phyloP scores from a whole-genome alignment of 148 eudicot genomes.

The Spergularia bocconei region DNA sequence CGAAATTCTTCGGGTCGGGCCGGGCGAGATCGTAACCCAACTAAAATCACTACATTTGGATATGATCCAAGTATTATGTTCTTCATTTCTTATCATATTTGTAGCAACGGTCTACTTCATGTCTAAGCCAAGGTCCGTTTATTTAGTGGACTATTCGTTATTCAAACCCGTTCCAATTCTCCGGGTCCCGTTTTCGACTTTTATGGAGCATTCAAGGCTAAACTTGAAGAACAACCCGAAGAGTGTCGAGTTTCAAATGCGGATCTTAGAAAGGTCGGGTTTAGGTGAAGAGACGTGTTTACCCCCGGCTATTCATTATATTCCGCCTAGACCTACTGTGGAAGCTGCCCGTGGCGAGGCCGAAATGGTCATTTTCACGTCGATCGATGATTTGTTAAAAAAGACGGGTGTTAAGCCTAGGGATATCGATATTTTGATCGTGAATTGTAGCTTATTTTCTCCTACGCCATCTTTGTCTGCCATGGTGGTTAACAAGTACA shows the following conservation, averaged over 20 bases:
- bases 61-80: conserved; percentile 40
- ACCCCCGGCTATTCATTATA: conserved; percentile 60
- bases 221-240: conserved; percentile 26
- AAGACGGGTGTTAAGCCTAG: conserved; percentile 38
- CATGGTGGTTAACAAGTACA: conserved; percentile 71
- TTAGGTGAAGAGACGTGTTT: conserved; percentile 31
- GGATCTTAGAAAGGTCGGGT: conserved; percentile 38
- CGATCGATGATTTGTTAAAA: conserved; percentile 46
- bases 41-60: conserved; percentile 37
- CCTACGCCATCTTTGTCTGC: conserved; percentile 76
- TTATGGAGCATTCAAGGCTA: conserved; percentile 34
- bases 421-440: conserved; percentile 32
- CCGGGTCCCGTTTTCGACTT: conserved; percentile 36
- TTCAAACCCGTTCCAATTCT: conserved; percentile 26
- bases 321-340: conserved; percentile 73
- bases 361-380: conserved; percentile 51
- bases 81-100: conserved; percentile 27
- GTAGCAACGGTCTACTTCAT: conserved; percentile 25
- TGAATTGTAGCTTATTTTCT: conserved; percentile 55
- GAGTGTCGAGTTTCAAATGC: conserved; percentile 37
- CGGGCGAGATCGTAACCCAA: conserved; percentile 31
- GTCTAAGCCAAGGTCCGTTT: conserved; percentile 35
- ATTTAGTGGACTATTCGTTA: conserved; percentile 32
- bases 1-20: conserved; percentile 45
- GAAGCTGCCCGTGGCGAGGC: conserved; percentile 66